Evolutionary conservation across 2,329 filamentous ascomycete species (phyloP).

Genomic region (Aspergillus fumigatiaffinis): DNA sequence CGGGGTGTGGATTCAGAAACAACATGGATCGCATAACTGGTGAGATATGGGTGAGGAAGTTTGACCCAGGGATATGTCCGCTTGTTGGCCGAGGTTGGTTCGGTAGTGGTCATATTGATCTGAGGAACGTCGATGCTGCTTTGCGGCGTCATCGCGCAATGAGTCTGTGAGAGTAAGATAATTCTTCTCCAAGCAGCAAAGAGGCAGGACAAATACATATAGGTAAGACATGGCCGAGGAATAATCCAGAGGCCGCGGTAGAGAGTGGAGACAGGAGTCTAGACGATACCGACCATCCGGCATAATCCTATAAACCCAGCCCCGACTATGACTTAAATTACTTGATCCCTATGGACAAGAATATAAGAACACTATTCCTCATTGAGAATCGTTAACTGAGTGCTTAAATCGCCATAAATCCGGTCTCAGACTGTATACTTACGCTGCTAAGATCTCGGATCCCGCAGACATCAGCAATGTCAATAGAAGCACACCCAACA

Average conservation of each 20-base stretch:
- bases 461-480: neutral
- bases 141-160: neutral
- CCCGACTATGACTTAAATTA: too few species aligned
- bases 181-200: neutral
- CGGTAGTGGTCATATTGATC: neutral
- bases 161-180: neutral
- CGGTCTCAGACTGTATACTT: too few species aligned
- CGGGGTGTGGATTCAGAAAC: constrained; percentile 24
- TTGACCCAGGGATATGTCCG: constrained; percentile 37
- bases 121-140: neutral
- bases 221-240: neutral
- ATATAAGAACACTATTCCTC: too few species aligned
- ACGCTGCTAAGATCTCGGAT: too few species aligned
- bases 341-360: too few species aligned
- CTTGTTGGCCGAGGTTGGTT: neutral
- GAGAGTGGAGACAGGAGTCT: constrained; percentile 2
- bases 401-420: too few species aligned
- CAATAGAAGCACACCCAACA: constrained; percentile 6
- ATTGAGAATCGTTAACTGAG: too few species aligned
- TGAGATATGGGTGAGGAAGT: constrained; percentile 47
- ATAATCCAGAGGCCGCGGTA: too few species aligned
- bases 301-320: too few species aligned
- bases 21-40: constrained; percentile 38
- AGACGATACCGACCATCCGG: too few species aligned
- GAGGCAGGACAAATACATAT: neutral